Evolutionary conservation across 768 basidiomycete species (phyloP), one percentile per base, ranked within the genome.

Genomic region (Clitopilus hobsonii): DNA sequence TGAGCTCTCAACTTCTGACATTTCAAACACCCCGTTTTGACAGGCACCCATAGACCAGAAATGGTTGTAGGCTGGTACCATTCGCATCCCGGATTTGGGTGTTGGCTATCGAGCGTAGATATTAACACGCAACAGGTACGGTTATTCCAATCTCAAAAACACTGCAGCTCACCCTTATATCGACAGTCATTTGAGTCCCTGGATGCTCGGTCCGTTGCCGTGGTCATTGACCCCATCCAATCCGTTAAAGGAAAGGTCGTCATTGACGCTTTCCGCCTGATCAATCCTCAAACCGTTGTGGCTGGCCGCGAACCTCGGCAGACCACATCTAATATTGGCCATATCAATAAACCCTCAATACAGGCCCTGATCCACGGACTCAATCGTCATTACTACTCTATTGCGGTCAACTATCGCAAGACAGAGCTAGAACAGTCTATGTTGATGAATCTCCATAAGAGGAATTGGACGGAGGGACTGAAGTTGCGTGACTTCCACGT

Each of bases 21-120:
- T 36, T 5, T 36, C 25, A 41, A 23, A 45, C 5, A 16, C 22
- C n/a, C 14, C 10, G 4, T 20, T 45, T 20, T 18, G 10, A 23
- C 16, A 45, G 41, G 22, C 41, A 45, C 22, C 25, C 29, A n/a
- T n/a, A 87, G 95, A 63, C 91, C 96, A 27, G 97, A 98, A 76
- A 91, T 89, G 86, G 97, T 98, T 5, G 97, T 99, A 1, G 97
- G 97, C 3, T 99, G 97, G 97, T 99, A 99, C 67, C 97, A 99
- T 72, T 98, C 97, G 32, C 97, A 99, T 77, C 97, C 97, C 54
- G 97, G 97, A 30, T 99, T 98, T 71, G 97, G 97, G 4, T 99
- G 97, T 70, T 99, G 97, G 97, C 77, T 99, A 36, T 98, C 95
- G 47, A 94, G 93, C 63, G 96, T 98, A 20, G 97, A 99, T 74